Evolutionary conservation across 345 rosid species (phyloP), one percentile per base, ranked within the genome.

Genomic region (Arabidopsis arenosa): DNA sequence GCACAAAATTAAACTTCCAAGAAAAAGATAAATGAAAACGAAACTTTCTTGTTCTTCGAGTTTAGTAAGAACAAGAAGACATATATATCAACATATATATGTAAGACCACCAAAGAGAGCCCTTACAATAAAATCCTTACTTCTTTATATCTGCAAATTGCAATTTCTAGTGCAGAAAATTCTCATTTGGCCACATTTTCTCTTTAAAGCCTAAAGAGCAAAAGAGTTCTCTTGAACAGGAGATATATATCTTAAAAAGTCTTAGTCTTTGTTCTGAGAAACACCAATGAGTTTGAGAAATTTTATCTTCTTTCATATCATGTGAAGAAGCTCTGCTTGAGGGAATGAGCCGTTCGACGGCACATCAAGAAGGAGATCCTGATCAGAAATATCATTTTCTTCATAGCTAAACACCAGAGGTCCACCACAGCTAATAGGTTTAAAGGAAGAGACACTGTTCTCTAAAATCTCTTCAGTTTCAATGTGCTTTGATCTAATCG

Each of bases 301-400:
- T 44, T 30, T 28, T 63, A 18, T 53, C 21, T 62, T 65, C 48
- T 71, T 36, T 67, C 65, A 79, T 43, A 68, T 67, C 66, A 66
- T 73, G 11, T 73, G 83, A 75, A 95, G 97, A 63, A 95, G 96
- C 83, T 95, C 99, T 36, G 99, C 98, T 74, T 90, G 93, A 45
- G 96, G 88, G 71, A 95, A 95, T 63, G 91, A 95, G 75, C 90
- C 80, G 39, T 88, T 89, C 62, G 86, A 87, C 56, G 99, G 97
- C 60, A 95, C 90, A 23, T 92, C 91, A 68, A 92, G 75, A 72
- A 95, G 93, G 82, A 95, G 82, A 77, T 90, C 96, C 63, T 90
- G 89, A 62, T 90, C 90, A 33, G 84, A 86, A 5, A 66, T 61
- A 36, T 61, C 81, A 79, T 61, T 67, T 63, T 77, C 87, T 75